phyloP scores from a whole-genome alignment of 306 rosid genomes.

The Lagenaria siceraria region DNA sequence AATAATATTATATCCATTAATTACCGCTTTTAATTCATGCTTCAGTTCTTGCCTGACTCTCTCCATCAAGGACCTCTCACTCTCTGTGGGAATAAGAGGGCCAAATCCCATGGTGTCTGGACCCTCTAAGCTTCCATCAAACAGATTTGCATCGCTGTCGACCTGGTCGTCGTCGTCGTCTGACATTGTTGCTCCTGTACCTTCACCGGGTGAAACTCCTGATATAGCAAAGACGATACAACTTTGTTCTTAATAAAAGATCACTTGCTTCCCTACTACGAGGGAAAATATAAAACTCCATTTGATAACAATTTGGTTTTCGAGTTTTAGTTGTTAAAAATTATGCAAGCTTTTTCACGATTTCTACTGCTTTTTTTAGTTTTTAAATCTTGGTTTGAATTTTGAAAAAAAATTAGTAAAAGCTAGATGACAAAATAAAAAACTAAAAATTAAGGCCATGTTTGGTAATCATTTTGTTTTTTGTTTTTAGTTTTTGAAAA shows the following conservation, averaged over 20 bases:
- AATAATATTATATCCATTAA: slow-evolving; percentile 4
- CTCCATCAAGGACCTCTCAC: slow-evolving; percentile 94
- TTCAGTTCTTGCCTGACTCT: slow-evolving; percentile 93
- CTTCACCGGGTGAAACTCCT: slow-evolving; percentile 98
- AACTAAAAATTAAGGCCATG: too few species aligned
- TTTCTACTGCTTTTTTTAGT: too few species aligned
- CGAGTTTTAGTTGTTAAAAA: too few species aligned
- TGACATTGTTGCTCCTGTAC: slow-evolving; percentile 98
- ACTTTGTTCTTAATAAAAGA: not conserved
- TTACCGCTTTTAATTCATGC: slow-evolving; percentile 86
- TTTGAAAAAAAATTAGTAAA: too few species aligned
- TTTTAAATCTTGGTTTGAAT: too few species aligned
- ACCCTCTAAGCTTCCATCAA: slow-evolving; percentile 74
- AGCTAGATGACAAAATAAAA: too few species aligned
- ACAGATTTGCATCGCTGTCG: slow-evolving; percentile 68
- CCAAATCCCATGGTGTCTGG: slow-evolving; percentile 89
- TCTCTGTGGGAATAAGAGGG: slow-evolving; percentile 94
- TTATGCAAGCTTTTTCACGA: too few species aligned
- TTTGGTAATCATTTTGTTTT: too few species aligned
- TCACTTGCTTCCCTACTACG: not conserved
- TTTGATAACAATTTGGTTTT: too few species aligned
- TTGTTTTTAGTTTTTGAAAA: too few species aligned
- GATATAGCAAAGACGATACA: slow-evolving; percentile 15
- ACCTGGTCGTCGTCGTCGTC: slow-evolving; percentile 91
- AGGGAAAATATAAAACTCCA: not conserved